phyloP scores from a whole-genome alignment of 768 basidiomycete genomes.

The Kwoniella dendrophila region DNA sequence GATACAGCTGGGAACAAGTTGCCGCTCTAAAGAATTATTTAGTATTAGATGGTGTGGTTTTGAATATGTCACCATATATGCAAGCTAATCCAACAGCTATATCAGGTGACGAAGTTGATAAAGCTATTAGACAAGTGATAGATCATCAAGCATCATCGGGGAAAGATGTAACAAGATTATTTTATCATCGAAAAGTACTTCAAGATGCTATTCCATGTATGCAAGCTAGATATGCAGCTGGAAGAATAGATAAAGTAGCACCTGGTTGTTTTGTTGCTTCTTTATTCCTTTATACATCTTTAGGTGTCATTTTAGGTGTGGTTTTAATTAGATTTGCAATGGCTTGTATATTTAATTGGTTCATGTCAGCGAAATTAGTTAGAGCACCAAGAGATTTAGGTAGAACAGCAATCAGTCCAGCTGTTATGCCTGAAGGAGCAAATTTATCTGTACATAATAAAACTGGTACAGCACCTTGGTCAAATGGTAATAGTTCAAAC shows the following conservation, averaged over 20 bases:
- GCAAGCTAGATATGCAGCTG: constrained; percentile 81
- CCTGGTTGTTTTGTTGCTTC: constrained; percentile 92
- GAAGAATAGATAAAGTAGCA: constrained; percentile 93
- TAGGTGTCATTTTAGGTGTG: constrained; percentile 86
- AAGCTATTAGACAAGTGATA: constrained; percentile 75
- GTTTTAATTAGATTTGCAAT: constrained; percentile 90
- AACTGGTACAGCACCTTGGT: constrained; percentile 94
- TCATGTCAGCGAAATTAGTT: constrained; percentile 78
- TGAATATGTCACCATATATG: constrained; percentile 89
- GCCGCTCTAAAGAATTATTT: constrained; percentile 71
- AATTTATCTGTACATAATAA: constrained; percentile 89
- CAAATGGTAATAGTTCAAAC: constrained; percentile 54
- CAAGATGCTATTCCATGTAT: constrained; percentile 76
- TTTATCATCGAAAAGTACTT: constrained; percentile 71
- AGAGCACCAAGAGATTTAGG: constrained; percentile 76
- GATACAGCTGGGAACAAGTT: constrained; percentile 91
- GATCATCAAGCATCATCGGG: constrained; percentile 61
- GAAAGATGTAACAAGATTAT: constrained; percentile 86
- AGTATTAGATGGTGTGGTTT: constrained; percentile 88
- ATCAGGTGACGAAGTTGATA: constrained; percentile 75
- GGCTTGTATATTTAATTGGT: constrained; percentile 98
- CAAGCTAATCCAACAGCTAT: constrained; percentile 69
- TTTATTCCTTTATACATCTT: constrained; percentile 83
- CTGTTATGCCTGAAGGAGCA: constrained; percentile 94
- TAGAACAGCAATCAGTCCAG: constrained; percentile 84